Percentiles rank a stretch among this genome's conserved stretches.
These are phyloP conservation scores for Tremella yokohamensis DNA, from an alignment of 768 basidiomycete species.

Conservation along the genomic window DNA sequence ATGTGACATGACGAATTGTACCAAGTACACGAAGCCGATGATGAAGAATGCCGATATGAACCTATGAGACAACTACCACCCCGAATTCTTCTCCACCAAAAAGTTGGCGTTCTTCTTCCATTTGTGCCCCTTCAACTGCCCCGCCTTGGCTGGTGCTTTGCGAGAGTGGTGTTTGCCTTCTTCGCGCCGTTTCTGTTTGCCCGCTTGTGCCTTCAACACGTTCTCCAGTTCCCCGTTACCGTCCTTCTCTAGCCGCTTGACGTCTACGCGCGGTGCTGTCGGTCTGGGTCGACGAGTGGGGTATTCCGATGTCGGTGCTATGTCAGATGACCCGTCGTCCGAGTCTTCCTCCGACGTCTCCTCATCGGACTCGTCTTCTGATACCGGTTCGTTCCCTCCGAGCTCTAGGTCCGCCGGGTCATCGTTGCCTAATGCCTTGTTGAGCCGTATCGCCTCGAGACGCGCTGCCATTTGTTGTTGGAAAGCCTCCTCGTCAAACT, in stretches of 20 bases:
- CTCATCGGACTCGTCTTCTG: slow-evolving; percentile 5
- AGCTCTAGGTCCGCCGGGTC: slow-evolving; percentile 8
- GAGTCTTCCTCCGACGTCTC: slow-evolving; percentile 27
- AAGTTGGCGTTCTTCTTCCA: slow-evolving; percentile 46
- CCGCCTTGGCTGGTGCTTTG: slow-evolving; percentile 23
- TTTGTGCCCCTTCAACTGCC: slow-evolving; percentile 48
- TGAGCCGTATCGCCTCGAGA: slow-evolving; percentile 34
- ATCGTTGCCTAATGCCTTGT: slow-evolving; percentile 41
- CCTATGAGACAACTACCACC: slow-evolving; percentile 19
- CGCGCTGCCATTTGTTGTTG: slow-evolving; percentile 29
- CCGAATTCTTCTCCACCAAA: slow-evolving; percentile 37
- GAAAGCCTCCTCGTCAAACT: slow-evolving; percentile 35
- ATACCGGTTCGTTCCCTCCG: slow-evolving; percentile 11
- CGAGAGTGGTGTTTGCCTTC: not conserved
- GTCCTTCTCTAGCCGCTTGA: not conserved
- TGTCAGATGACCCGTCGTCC: slow-evolving; percentile 20
- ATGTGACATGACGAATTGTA: not conserved
- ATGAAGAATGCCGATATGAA: not conserved
- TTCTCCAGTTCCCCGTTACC: slow-evolving; percentile 20
- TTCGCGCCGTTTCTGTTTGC: not conserved
- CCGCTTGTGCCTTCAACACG: not conserved
- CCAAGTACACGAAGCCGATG: not conserved
- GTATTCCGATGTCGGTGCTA: slow-evolving; percentile 35
- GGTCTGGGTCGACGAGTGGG: slow-evolving; percentile 18
- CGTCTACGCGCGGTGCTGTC: not conserved